Conservation (phyloP, 1,139 yeast genomes). For the Pichia terricola region DNA sequence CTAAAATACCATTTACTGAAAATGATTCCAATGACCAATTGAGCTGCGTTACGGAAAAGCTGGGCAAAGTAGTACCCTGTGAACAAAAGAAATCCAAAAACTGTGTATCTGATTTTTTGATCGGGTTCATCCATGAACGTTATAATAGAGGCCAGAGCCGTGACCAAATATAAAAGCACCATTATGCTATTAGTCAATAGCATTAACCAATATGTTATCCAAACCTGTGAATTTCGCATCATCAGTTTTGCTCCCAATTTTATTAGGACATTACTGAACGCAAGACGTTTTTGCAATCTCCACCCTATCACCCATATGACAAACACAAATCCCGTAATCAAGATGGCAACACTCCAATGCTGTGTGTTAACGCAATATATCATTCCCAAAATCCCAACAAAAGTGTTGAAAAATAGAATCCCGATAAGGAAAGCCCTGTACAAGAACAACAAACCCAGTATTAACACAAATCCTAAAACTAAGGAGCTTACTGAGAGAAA, state of each 20-base stretch:
- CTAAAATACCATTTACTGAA: slow-evolving; percentile 91
- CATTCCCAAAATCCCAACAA: slow-evolving; percentile 67
- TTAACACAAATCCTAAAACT: slow-evolving; percentile 35
- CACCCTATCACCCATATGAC: slow-evolving; percentile 67
- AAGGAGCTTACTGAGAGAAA: slow-evolving; percentile 8
- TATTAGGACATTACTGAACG: slow-evolving; percentile 66
- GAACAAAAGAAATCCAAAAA: slow-evolving; percentile 38
- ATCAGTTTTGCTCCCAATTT: slow-evolving; percentile 69
- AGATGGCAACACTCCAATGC: slow-evolving; percentile 74
- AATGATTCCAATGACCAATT: slow-evolving; percentile 72
- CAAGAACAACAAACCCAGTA: slow-evolving; percentile 45
- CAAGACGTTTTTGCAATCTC: slow-evolving; percentile 44
- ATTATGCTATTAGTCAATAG: slow-evolving; percentile 55
- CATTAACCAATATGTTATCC: slow-evolving; percentile 55
- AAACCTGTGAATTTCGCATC: slow-evolving; percentile 59
- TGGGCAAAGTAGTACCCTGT: slow-evolving; percentile 82
- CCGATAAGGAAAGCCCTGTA: slow-evolving; percentile 57
- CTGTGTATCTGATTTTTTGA: slow-evolving; percentile 13
- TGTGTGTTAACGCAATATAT: slow-evolving; percentile 55
- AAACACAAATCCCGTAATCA: slow-evolving; percentile 54
- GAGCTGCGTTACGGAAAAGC: slow-evolving; percentile 73
- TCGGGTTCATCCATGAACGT: slow-evolving; percentile 36
- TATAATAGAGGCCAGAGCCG: slow-evolving; percentile 65
- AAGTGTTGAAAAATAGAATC: slow-evolving; percentile 59
- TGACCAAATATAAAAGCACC: slow-evolving; percentile 40